A percentile compares a stretch with the other conserved stretches of the same genome.
phyloP scores from a whole-genome alignment of 176 grass and related monocot genomes.

The Zizania latifolia region DNA sequence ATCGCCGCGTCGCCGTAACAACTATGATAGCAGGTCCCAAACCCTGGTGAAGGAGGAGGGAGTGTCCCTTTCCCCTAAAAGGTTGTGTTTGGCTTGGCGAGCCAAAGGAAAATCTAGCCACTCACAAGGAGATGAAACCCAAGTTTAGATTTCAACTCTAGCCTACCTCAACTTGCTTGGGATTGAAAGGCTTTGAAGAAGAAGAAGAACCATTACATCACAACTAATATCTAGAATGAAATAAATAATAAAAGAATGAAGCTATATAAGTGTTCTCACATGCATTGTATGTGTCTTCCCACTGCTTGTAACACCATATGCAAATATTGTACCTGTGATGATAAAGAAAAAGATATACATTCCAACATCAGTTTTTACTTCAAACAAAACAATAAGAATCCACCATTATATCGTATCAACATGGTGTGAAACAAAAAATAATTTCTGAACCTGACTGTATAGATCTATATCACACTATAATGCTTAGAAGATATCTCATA shows the following conservation, averaged over 20 bases:
- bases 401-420: background rate
- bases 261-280: constrained; percentile 51
- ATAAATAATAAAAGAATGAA: background rate
- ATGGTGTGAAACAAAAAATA: background rate
- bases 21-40: too few relatives aligned
- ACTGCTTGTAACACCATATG: constrained; percentile 99
- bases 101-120: too few relatives aligned
- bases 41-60: too few relatives aligned
- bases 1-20: too few relatives aligned
- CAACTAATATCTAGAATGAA: background rate
- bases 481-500: background rate
- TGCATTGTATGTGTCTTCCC: constrained; percentile 99
- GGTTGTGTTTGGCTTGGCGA: too few relatives aligned
- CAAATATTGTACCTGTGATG: constrained; percentile 93
- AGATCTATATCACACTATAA: background rate
- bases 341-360: constrained; percentile 5
- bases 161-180: too few relatives aligned
- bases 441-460: background rate
- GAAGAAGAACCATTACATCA: too few relatives aligned
- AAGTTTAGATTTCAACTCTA: too few relatives aligned
- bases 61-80: too few relatives aligned
- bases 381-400: background rate
- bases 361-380: constrained; percentile 14
- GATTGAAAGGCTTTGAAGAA: too few relatives aligned
- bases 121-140: too few relatives aligned